These are phyloP conservation scores for Macrophomina pseudophaseolina DNA, from an alignment of 2,329 filamentous ascomycete genomes.

Conservation along the genomic window DNA sequence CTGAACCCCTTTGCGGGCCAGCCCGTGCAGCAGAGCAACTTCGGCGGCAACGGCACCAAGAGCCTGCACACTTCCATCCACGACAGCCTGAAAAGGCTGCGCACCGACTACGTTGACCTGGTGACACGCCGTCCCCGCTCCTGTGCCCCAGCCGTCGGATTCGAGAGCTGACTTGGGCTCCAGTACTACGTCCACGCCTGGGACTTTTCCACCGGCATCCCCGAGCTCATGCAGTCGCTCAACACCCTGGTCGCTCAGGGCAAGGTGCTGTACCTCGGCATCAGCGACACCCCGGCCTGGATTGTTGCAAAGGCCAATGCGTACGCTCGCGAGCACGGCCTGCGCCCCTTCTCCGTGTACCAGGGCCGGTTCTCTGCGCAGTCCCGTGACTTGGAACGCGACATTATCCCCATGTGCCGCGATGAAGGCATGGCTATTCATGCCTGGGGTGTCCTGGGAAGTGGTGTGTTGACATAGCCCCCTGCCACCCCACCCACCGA, in stretches of 20 bases:
- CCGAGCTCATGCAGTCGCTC: constrained; percentile 51
- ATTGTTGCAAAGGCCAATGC: constrained; percentile 37
- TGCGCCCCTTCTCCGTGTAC: constrained; percentile 47
- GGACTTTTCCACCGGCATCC: constrained; percentile 49
- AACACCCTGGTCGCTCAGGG: constrained; percentile 47
- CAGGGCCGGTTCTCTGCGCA: constrained; percentile 50
- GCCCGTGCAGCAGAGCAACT: constrained; percentile 42
- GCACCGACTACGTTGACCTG: constrained; percentile 71
- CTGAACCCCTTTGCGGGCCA: constrained; percentile 34
- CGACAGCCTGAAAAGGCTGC: constrained; percentile 56
- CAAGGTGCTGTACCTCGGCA: constrained; percentile 53
- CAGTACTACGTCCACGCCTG: constrained; percentile 46
- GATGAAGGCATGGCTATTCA: constrained; percentile 50
- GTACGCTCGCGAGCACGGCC: constrained; percentile 47
- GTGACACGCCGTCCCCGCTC: background rate
- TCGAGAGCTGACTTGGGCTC: too few species aligned
- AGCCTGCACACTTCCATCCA: constrained; percentile 46
- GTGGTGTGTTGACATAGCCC: constrained; percentile 34
- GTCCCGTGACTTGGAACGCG: constrained; percentile 51
- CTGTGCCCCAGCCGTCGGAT: too few species aligned
- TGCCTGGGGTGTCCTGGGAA: constrained; percentile 61
- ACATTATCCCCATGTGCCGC: constrained; percentile 52
- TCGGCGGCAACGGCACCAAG: constrained; percentile 48
- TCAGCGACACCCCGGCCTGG: constrained; percentile 52
- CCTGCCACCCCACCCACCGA: too few species aligned